Evolutionary conservation across 306 rosid genomes (phyloP).

Genomic region (Chamaecrista fasciculata): DNA sequence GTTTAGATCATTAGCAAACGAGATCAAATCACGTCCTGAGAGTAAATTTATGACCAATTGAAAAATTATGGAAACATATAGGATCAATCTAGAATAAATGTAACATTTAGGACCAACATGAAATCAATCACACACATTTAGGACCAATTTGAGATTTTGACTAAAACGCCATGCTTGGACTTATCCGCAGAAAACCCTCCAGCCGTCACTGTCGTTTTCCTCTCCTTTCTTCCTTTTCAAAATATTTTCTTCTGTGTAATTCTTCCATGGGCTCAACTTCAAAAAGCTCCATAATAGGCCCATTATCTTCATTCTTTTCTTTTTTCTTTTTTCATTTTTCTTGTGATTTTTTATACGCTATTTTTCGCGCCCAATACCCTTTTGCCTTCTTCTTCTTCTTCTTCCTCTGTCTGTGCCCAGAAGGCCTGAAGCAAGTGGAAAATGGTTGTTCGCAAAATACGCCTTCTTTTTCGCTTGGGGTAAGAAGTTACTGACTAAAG

Average conservation of each 20-base stretch:
- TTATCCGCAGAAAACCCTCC: slow-evolving; percentile 6
- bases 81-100: too few species aligned
- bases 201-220: background rate
- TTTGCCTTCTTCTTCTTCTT: background rate
- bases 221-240: background rate
- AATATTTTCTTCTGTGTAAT: background rate
- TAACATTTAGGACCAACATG: too few species aligned
- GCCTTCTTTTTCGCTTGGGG: slow-evolving; percentile 2
- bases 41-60: too few species aligned
- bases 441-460: slow-evolving; percentile 19
- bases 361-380: background rate
- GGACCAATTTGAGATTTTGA: too few species aligned
- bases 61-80: too few species aligned
- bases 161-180: background rate
- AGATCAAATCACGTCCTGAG: too few species aligned
- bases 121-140: too few species aligned
- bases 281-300: background rate
- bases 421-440: background rate
- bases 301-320: background rate
- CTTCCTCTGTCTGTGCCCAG: background rate
- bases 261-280: slow-evolving; percentile 5
- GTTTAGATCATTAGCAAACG: too few species aligned
- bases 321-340: too few species aligned
- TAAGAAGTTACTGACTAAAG: background rate
- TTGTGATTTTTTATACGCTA: background rate